Evolutionary conservation across 1,284 basidiomycete genomes (phyloP).

Genomic region (Puccinia horiana): DNA sequence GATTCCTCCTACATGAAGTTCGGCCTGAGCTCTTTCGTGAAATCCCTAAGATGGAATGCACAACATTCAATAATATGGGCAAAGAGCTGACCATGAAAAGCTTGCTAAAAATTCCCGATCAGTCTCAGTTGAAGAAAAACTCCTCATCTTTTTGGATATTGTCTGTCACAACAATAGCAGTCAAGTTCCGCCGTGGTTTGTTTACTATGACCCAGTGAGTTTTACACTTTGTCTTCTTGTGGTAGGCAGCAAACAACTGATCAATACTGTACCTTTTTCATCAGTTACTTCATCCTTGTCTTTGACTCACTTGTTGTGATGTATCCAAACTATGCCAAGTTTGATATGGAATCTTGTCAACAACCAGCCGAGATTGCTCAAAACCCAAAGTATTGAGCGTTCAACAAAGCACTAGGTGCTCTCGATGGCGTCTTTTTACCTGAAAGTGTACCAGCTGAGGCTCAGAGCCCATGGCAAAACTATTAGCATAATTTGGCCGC

Average conservation of each 20-base stretch:
- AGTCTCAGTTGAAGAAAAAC: background rate
- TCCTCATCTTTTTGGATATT: too few species aligned
- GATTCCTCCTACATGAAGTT: background rate
- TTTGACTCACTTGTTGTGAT: background rate
- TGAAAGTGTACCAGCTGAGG: slow-evolving; percentile 52
- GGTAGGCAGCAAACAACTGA: too few species aligned
- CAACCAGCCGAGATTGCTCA: background rate
- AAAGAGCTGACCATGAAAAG: background rate
- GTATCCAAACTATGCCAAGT: background rate
- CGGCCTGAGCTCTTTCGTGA: background rate
- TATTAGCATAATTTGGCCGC: too few species aligned
- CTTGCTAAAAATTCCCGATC: background rate
- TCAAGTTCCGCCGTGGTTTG: background rate
- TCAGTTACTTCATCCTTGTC: background rate
- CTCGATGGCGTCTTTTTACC: slow-evolving; percentile 57
- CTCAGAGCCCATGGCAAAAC: slow-evolving; percentile 53
- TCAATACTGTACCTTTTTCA: background rate
- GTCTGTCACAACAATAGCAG: background rate
- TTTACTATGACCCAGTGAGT: background rate
- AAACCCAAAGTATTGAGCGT: slow-evolving; percentile 53
- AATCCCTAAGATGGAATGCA: background rate
- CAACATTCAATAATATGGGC: background rate
- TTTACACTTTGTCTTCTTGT: too few species aligned
- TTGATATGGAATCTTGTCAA: background rate
- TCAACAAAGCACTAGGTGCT: slow-evolving; percentile 56